A percentile compares a stretch with the other conserved stretches of the same genome.
These are phyloP conservation scores for Coemansia sp. DNA, from an alignment of 192 early-diverging fungal genomes.

Conservation along the genomic window DNA sequence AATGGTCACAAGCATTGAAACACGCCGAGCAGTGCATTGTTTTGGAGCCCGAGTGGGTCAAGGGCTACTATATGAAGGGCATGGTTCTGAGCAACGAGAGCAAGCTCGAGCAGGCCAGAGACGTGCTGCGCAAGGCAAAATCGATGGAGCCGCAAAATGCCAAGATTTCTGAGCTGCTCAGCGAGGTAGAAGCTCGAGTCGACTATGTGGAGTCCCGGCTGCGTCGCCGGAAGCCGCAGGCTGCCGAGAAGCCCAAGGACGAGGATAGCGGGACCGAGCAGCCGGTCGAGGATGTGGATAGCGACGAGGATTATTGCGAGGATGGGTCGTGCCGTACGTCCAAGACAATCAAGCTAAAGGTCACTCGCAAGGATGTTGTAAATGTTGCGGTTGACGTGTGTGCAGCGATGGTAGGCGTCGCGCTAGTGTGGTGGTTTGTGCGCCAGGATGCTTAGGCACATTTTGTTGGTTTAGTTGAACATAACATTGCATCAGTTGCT, in stretches of 20 bases:
- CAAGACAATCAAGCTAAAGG: slow-evolving; percentile 38
- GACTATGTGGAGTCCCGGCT: slow-evolving; percentile 49
- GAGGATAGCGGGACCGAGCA: slow-evolving; percentile 31
- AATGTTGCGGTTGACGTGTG: slow-evolving; percentile 33
- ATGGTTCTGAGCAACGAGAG: slow-evolving; percentile 48
- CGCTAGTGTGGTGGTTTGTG: slow-evolving; percentile 45
- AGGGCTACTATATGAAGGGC: slow-evolving; percentile 56
- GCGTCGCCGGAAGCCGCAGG: slow-evolving; percentile 33
- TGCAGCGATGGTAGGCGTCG: slow-evolving; percentile 40
- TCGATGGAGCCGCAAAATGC: slow-evolving; percentile 39
- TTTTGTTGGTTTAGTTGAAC: background rate
- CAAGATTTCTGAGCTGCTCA: slow-evolving; percentile 39
- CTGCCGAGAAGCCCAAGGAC: slow-evolving; percentile 7
- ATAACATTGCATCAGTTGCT: too few species aligned
- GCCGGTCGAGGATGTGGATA: slow-evolving; percentile 45
- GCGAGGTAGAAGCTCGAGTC: slow-evolving; percentile 47
- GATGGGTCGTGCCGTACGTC: slow-evolving; percentile 43
- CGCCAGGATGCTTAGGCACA: background rate
- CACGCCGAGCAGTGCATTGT: slow-evolving; percentile 57
- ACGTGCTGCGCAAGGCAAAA: slow-evolving; percentile 31
- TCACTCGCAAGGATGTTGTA: slow-evolving; percentile 44
- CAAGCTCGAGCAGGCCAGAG: slow-evolving; percentile 46
- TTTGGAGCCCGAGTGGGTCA: slow-evolving; percentile 52
- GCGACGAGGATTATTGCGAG: slow-evolving; percentile 51
- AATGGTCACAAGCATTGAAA: slow-evolving; percentile 50